phyloP scores from a whole-genome alignment of 2,329 filamentous ascomycete species.

The Catunica adiposa region DNA sequence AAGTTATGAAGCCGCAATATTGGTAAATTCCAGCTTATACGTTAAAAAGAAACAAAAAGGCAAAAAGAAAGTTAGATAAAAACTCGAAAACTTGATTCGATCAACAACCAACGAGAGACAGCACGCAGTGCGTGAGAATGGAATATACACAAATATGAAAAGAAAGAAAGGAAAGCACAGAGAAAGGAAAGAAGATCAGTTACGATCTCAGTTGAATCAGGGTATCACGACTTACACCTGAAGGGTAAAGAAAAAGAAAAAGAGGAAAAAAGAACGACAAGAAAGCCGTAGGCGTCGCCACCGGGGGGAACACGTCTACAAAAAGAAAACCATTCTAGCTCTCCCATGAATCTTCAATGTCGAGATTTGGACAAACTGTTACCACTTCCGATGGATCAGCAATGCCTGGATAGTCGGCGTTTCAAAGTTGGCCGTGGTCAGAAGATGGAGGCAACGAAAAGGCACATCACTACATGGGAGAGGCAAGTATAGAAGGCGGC shows the following conservation, averaged over 20 bases:
- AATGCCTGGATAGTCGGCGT: background rate
- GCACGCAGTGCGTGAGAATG: constrained; percentile 6
- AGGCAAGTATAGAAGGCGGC: too few relatives aligned
- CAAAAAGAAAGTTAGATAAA: background rate
- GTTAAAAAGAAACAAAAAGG: background rate
- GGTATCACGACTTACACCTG: background rate
- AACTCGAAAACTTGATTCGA: background rate
- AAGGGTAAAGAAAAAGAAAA: background rate
- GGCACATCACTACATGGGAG: too few relatives aligned
- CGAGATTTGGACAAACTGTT: too few relatives aligned
- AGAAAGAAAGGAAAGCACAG: background rate
- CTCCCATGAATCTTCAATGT: background rate
- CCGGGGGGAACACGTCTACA: background rate
- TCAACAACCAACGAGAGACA: constrained; percentile 7
- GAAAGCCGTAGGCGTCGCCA: too few relatives aligned
- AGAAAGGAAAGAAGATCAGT: background rate
- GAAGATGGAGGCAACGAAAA: background rate
- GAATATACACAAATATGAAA: background rate
- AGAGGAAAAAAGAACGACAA: background rate
- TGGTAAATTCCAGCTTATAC: background rate
- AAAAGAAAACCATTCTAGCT: background rate
- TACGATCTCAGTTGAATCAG: background rate
- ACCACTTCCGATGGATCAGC: background rate
- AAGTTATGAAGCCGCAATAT: background rate
- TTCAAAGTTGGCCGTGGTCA: background rate